These are phyloP conservation scores for Cryptosporidium canis DNA, from an alignment of 169 alveolate species.

Conservation along the genomic window DNA sequence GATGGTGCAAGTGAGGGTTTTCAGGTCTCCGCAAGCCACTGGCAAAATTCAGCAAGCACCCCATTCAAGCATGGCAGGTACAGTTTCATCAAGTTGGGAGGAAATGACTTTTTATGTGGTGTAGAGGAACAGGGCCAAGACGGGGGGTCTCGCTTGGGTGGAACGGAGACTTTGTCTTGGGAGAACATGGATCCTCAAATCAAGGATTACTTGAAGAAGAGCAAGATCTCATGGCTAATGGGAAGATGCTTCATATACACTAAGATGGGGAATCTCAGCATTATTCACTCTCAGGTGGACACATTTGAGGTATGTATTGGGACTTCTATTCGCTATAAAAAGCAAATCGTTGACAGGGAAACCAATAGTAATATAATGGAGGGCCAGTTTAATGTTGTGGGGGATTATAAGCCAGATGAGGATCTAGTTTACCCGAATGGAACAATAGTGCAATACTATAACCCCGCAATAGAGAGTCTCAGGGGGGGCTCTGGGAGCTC, in stretches of 20 bases:
- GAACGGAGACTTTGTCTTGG: neutral
- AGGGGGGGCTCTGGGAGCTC: neutral
- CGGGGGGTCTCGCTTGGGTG: neutral
- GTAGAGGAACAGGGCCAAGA: neutral
- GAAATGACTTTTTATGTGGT: neutral
- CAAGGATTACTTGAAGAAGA: slow-evolving; percentile 24
- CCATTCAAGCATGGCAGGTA: neutral
- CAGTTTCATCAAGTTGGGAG: slow-evolving; percentile 6
- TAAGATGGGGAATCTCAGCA: neutral
- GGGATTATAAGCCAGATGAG: slow-evolving; percentile 25
- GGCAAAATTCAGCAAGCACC: neutral
- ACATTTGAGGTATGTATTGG: slow-evolving; percentile 49
- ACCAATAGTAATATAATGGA: slow-evolving; percentile 15
- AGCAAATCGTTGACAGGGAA: slow-evolving; percentile 5
- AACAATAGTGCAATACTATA: slow-evolving; percentile 28
- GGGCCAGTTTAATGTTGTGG: slow-evolving; percentile 16
- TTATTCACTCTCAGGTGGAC: slow-evolving; percentile 23
- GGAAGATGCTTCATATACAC: slow-evolving; percentile 44
- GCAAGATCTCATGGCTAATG: slow-evolving; percentile 46
- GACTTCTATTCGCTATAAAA: slow-evolving; percentile 13
- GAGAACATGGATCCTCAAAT: neutral
- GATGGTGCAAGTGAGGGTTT: neutral
- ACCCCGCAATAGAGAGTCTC: neutral
- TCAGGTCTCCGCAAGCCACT: neutral
- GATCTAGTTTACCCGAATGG: slow-evolving; percentile 31